Conservation (phyloP, 208 protist genomes). For the Leishmania turanica region DNA sequence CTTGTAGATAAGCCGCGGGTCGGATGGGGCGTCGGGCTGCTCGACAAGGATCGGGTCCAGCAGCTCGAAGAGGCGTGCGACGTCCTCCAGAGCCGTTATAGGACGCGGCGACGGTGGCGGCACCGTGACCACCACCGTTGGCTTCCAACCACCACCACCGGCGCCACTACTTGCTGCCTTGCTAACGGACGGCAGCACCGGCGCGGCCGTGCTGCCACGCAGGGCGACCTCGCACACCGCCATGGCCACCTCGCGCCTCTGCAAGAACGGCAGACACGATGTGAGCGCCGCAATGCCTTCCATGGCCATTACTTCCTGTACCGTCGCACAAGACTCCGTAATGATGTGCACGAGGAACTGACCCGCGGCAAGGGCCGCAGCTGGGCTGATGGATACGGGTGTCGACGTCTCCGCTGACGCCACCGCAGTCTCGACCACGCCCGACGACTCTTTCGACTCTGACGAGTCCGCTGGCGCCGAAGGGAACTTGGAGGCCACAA, state of each 20-base stretch:
- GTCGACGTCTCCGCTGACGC: not conserved
- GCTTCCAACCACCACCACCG: not conserved
- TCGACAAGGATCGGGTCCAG: constrained; percentile 84
- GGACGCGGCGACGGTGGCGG: constrained; percentile 14
- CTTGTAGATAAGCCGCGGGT: constrained; percentile 38
- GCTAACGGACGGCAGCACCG: constrained; percentile 12
- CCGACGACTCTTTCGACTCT: not conserved
- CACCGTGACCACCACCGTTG: constrained; percentile 11
- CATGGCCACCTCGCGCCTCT: constrained; percentile 59
- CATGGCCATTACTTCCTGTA: constrained; percentile 70
- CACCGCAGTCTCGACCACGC: not conserved
- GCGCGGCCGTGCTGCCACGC: constrained; percentile 24
- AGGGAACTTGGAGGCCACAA: constrained; percentile 37
- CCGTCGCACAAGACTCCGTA: constrained; percentile 22
- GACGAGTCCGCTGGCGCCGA: constrained; percentile 9
- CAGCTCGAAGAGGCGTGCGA: constrained; percentile 80
- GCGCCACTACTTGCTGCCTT: constrained; percentile 6
- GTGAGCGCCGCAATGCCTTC: constrained; percentile 62
- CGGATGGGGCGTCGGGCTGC: constrained; percentile 51
- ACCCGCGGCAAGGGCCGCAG: constrained; percentile 33
- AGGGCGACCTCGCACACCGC: constrained; percentile 53
- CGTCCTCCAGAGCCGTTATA: constrained; percentile 66
- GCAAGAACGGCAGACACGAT: constrained; percentile 58
- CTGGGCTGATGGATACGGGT: constrained; percentile 15
- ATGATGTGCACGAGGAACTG: constrained; percentile 38